Conservation (phyloP, 805 yeast species). For the Komagataella pseudopastoris region DNA sequence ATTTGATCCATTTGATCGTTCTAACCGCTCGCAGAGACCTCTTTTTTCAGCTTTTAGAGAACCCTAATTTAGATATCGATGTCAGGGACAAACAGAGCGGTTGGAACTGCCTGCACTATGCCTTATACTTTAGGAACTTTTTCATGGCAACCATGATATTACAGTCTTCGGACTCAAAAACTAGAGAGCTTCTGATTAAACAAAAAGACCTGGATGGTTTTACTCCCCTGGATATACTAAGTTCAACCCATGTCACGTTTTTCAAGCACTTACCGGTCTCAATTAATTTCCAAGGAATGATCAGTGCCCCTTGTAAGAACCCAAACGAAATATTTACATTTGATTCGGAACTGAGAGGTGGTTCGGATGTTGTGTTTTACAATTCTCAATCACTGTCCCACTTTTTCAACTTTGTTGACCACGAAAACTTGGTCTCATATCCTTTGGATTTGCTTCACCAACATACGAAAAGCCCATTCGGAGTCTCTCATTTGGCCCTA, state of each 20-base stretch:
- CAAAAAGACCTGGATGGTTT: slow-evolving; percentile 57
- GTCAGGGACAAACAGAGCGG: slow-evolving; percentile 61
- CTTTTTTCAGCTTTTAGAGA: slow-evolving; percentile 30
- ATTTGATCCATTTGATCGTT: slow-evolving; percentile 44
- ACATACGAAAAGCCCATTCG: not conserved
- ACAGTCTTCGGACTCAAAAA: slow-evolving; percentile 2
- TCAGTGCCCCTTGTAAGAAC: not conserved
- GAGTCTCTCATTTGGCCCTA: not conserved
- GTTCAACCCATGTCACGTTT: slow-evolving; percentile 1
- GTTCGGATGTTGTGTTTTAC: slow-evolving; percentile 42
- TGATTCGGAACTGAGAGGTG: slow-evolving; percentile 25
- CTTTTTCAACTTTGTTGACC: not conserved
- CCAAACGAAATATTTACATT: not conserved
- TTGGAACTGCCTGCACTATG: slow-evolving; percentile 71
- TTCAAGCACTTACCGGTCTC: not conserved
- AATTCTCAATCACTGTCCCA: slow-evolving; percentile 22
- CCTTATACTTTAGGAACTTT: slow-evolving; percentile 44
- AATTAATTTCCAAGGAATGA: not conserved
- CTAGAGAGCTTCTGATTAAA: slow-evolving; percentile 23
- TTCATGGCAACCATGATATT: slow-evolving; percentile 35
- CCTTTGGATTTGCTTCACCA: not conserved
- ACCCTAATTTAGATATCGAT: slow-evolving; percentile 29
- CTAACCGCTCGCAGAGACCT: slow-evolving; percentile 33
- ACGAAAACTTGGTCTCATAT: not conserved
- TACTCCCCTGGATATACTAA: slow-evolving; percentile 60